These are phyloP conservation scores for Aspergillus latus DNA, from an alignment of 2,329 filamentous ascomycete species.

Conservation along the genomic window DNA sequence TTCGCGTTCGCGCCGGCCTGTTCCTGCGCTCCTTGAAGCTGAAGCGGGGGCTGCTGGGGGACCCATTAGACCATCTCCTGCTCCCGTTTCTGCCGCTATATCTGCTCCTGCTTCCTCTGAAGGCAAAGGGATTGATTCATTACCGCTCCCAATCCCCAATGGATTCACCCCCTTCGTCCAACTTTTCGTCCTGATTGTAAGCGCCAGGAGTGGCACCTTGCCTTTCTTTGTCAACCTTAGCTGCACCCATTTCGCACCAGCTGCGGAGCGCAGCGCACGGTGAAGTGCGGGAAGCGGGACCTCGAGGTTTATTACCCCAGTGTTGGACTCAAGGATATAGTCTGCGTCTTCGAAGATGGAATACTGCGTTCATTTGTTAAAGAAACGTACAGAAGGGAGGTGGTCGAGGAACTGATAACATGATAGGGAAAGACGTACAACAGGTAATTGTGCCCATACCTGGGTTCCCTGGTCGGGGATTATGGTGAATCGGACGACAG, in stretches of 20 bases:
- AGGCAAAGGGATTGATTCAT: background rate
- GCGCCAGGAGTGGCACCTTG: slow-evolving; percentile 77
- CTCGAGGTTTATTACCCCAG: slow-evolving; percentile 96
- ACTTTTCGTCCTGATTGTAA: slow-evolving; percentile 75
- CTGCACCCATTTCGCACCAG: slow-evolving; percentile 75
- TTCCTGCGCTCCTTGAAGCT: background rate
- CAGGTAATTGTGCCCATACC: slow-evolving; percentile 78
- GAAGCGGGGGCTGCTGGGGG: background rate
- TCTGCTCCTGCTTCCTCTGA: slow-evolving; percentile 31
- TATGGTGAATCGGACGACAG: slow-evolving; percentile 88
- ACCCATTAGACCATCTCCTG: background rate
- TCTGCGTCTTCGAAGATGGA: slow-evolving; percentile 76
- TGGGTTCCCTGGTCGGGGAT: slow-evolving; percentile 93
- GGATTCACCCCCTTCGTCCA: slow-evolving; percentile 54
- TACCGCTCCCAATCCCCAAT: slow-evolving; percentile 42
- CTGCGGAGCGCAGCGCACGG: slow-evolving; percentile 85
- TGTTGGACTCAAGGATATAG: slow-evolving; percentile 83
- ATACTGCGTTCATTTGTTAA: slow-evolving; percentile 48
- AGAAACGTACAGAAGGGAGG: background rate
- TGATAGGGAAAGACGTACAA: slow-evolving; percentile 29
- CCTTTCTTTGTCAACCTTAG: slow-evolving; percentile 93
- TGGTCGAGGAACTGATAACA: background rate
- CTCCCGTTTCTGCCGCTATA: slow-evolving; percentile 38
- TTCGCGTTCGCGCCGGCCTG: slow-evolving; percentile 68
- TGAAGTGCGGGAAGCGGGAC: slow-evolving; percentile 84